Base-by-base conservation (phyloP, 2,329 filamentous ascomycete species). In the Fusarium decemcellulare region DNA sequence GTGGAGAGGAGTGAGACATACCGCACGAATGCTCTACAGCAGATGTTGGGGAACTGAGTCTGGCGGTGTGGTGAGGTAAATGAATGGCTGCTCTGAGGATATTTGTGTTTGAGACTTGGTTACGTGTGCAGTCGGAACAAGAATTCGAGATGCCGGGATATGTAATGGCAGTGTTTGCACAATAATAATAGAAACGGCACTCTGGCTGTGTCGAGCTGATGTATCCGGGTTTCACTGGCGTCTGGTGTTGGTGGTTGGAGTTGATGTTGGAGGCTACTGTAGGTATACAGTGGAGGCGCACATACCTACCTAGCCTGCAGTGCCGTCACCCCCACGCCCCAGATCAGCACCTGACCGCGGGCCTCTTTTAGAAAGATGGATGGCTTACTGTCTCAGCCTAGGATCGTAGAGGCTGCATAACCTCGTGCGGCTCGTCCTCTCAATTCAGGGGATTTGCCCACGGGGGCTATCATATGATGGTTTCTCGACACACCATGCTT, bases 1-100 rank as follows among this genome's bases (percentile, higher is more conserved):
- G 79, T 88, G 65, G 82, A 83, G 80, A 74, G 81, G 61, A 86
- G 85, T 54, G 86, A 87, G 65, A 82, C 80, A 29, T 88, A 89
- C 70, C 79, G 85, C 23, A 79, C 83, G 9, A 87, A 87, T 74
- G 84, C 84, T 27, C 74, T 84, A 67, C 84, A 86, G 65, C 86
- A 88, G 76, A 86, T 83, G 81, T 71, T 84, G 30, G 72, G 58
- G 12, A 67, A 63, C 16, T 68, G 23, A 55, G 46, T 27, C 27
- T 16, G n/a, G 18, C 27, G 15, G 23, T 39, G 29, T 51, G 34
- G 23, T 40, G 18, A 11, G 37, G 39, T 43, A 23, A 39, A 48
- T 30, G 34, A 27, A 27, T 51, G 34, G 23, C 23, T 23, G 23
- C 23, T 23, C 23, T 23, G 18, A 23, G 18, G 18, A 23, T 23